Conservation (phyloP, 2,329 filamentous ascomycete genomes). For the Blastomyces emzantsi region DNA sequence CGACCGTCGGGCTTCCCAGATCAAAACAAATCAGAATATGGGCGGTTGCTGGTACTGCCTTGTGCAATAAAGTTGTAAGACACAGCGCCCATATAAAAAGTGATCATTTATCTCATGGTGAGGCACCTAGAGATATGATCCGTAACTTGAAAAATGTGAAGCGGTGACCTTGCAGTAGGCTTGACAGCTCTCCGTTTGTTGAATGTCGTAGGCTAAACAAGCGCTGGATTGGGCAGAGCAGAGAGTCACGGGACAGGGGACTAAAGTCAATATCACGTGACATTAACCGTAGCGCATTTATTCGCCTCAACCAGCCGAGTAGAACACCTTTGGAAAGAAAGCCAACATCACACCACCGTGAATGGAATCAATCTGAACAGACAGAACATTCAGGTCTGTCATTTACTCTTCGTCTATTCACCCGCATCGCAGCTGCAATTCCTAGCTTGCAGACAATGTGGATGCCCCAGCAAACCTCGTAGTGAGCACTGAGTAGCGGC, state of each 20-base stretch:
- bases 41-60: constrained; percentile 1
- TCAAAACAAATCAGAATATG: constrained; percentile 3
- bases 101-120: not conserved
- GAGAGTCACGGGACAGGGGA: not conserved
- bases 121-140: not conserved
- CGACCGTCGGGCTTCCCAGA: not conserved
- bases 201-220: not conserved
- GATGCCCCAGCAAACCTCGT: not conserved
- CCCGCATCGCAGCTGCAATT: not conserved
- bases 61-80: constrained; percentile 2
- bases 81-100: not conserved
- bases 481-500: not conserved
- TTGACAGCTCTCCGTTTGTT: not conserved
- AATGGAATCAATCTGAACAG: not conserved
- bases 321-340: no score
- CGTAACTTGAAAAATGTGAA: not conserved
- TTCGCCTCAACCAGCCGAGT: not conserved
- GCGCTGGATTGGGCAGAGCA: not conserved
- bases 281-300: not conserved
- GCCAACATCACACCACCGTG: not conserved
- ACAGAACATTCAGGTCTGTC: not conserved
- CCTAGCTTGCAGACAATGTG: constrained; percentile 4
- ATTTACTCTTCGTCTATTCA: not conserved
- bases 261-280: not conserved
- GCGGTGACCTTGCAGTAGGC: not conserved